These are phyloP conservation scores for Fusarium virguliforme DNA, from an alignment of 2,329 filamentous ascomycete genomes.

Conservation along the genomic window DNA sequence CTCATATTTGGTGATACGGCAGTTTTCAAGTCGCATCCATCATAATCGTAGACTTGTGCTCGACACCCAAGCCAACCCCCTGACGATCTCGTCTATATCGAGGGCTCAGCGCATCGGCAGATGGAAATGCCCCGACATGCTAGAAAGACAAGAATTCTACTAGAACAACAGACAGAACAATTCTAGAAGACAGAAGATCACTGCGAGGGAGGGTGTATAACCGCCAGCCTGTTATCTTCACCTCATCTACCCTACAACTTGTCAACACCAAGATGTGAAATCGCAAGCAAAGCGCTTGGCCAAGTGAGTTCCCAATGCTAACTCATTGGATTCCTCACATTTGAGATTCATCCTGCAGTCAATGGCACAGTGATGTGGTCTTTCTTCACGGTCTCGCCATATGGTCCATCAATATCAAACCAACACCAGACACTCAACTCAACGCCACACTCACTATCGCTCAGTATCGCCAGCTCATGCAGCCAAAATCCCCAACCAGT, in stretches of 20 bases:
- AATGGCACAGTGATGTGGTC: background rate
- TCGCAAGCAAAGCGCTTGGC: background rate
- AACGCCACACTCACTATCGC: background rate
- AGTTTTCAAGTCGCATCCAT: background rate
- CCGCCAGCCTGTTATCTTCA: background rate
- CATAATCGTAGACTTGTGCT: background rate
- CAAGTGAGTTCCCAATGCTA: background rate
- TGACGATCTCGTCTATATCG: background rate
- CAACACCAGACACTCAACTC: background rate
- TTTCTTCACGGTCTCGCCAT: background rate
- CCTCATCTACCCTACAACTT: background rate
- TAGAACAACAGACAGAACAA: background rate
- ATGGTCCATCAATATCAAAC: slow-evolving; percentile 1
- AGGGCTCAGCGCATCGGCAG: background rate
- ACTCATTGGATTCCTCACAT: accelerated
- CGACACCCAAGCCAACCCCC: background rate
- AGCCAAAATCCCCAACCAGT: background rate
- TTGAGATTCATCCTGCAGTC: background rate
- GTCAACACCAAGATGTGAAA: background rate
- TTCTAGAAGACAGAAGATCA: background rate
- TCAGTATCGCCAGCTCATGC: no score
- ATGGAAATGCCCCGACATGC: background rate
- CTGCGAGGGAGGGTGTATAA: background rate
- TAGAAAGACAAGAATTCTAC: background rate
- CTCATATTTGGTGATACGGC: background rate